Conservation (phyloP, 78 protist genomes). For the Dictyostelium firmibasis region DNA sequence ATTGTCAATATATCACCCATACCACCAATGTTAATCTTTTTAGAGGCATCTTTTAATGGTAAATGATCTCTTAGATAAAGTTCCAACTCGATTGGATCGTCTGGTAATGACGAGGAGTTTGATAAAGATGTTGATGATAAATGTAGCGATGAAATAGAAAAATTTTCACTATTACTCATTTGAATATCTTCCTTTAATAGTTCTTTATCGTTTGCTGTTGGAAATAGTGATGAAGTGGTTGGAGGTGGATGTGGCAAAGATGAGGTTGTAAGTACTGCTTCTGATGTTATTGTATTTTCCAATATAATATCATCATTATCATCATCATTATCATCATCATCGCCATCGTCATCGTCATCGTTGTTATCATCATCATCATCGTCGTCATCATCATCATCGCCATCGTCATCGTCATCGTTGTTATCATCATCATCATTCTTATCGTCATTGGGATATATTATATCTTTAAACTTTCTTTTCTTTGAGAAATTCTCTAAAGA, state of each 20-base stretch:
- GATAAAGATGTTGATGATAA: neutral
- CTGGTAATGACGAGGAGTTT: neutral
- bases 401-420: too few relatives aligned
- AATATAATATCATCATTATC: too few relatives aligned
- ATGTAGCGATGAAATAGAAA: neutral
- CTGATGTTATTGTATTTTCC: too few relatives aligned
- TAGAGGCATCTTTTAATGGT: neutral
- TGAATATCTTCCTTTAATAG: neutral
- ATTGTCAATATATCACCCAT: neutral
- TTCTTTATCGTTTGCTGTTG: too few relatives aligned
- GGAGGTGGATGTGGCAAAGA: too few relatives aligned
- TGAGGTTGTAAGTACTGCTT: too few relatives aligned
- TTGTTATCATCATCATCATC: too few relatives aligned
- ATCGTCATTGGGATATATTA: neutral
- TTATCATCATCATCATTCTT: neutral
- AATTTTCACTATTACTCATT: neutral
- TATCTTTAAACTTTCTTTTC: neutral
- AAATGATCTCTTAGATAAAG: neutral
- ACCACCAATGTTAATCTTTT: neutral
- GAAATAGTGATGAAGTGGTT: too few relatives aligned
- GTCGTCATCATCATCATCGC: too few relatives aligned
- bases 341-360: too few relatives aligned
- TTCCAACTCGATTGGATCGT: neutral
- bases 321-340: too few relatives aligned
- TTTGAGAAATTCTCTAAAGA: neutral